A percentile compares a stretch with the other conserved stretches of the same genome.
These are phyloP conservation scores for Astrephomene gubernaculifera DNA, from an alignment of 139 green algal species.

Conservation along the genomic window DNA sequence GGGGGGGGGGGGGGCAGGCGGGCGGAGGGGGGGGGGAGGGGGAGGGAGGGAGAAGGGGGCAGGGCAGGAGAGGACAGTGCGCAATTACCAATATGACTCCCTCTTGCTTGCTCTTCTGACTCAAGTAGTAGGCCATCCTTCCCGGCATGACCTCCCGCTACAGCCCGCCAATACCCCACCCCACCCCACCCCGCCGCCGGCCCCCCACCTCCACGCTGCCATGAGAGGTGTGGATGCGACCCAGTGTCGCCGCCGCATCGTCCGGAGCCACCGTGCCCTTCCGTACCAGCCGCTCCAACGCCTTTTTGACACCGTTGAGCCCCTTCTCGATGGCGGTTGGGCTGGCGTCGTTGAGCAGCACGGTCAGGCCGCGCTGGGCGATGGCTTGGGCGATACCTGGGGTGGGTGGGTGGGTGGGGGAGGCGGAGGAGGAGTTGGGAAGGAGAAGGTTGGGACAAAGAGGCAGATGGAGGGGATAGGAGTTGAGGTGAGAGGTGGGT, in stretches of 20 bases:
- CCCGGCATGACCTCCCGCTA: too few relatives aligned
- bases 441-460: background rate
- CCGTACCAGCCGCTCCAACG: slow-evolving; percentile 44
- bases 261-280: slow-evolving; percentile 47
- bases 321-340: slow-evolving; percentile 45
- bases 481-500: too few relatives aligned
- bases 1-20: too few relatives aligned
- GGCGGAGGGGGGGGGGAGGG: background rate
- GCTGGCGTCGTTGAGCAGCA: slow-evolving; percentile 26
- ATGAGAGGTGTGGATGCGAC: slow-evolving; percentile 28
- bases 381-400: slow-evolving; percentile 29
- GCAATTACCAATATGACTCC: too few relatives aligned
- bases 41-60: background rate
- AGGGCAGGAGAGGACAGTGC: too few relatives aligned
- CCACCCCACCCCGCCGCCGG: background rate
- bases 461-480: too few relatives aligned
- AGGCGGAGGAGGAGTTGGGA: background rate
- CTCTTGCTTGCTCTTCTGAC: too few relatives aligned
- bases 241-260: slow-evolving; percentile 21
- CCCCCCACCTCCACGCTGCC: slow-evolving; percentile 34
- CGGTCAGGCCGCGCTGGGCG: background rate
- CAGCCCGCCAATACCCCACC: too few relatives aligned
- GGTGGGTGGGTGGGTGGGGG: background rate
- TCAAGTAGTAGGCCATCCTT: too few relatives aligned
- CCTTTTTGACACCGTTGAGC: slow-evolving; percentile 39